Evolutionary conservation across 1,284 basidiomycete species (phyloP), one percentile per base, ranked within the genome.

Genomic region (Cerrena zonata): DNA sequence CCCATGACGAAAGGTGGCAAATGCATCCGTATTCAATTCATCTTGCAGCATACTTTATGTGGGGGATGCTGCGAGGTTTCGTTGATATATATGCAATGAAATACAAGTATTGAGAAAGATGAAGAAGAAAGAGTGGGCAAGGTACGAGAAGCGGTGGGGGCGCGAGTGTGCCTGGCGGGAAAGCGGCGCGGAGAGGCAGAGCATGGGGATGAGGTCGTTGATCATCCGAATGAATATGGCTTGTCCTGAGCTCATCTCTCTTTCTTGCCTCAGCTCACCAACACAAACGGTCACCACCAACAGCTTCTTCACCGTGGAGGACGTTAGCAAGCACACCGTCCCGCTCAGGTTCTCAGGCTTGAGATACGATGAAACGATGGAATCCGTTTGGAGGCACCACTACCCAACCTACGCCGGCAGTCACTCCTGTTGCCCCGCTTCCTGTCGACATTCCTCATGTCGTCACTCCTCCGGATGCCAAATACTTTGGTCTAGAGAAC

Each of bases 401-500:
- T 5, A 5, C 19, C 15, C n/a, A n/a, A n/a, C n/a, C n/a, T n/a
- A n/a, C n/a, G n/a, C 30, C 18, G 30, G 12, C 24, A 23, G 27
- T 12, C 19, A 18, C 19, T 15, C 30, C 19, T 12, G 18, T 26
- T 18, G 12, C 24, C 11, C 30, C 24, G 5, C 45, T 37, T 27
- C n/a, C 25, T 24, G 18, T 55, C 58, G 57, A 55, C 52, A 48
- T 55, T 39, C 52, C 53, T 18, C 61, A 60, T 49, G 58, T 61
- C 42, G 49, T 73, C 55, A 71, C 73, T 44, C 72, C 79, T 22
- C 79, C 86, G 53, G 86, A 88, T 67, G 77, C 78, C 53, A 90
- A 90, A 74, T 84, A 82, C 63, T 94, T 93, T 76, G 93, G 93
- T 19, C 75, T 95, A 47, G 93, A 94, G 77, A 96, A 96, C 70